These are phyloP conservation scores for Arthrobotrys sphaeroides DNA, from an alignment of 2,329 filamentous ascomycete species.

Conservation along the genomic window DNA sequence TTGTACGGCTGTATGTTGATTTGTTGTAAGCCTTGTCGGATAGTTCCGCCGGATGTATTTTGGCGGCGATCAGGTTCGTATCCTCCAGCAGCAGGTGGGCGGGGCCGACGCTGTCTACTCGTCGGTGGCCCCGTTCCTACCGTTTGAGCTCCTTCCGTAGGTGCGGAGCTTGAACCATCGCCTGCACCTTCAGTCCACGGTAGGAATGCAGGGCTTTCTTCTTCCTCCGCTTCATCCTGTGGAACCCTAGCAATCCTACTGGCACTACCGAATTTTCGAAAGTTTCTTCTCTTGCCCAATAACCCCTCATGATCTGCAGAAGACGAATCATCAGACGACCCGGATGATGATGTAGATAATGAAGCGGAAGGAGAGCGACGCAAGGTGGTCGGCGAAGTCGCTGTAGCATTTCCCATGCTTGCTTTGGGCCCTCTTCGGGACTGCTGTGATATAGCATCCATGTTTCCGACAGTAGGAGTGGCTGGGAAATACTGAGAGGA, in stretches of 20 bases:
- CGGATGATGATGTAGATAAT: slow-evolving; percentile 38
- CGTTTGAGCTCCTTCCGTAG: slow-evolving; percentile 6
- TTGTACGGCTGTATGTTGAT: slow-evolving; percentile 55
- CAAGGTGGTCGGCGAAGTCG: slow-evolving; percentile 42
- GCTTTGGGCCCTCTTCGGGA: slow-evolving; percentile 53
- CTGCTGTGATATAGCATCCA: slow-evolving; percentile 30
- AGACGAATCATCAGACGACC: slow-evolving; percentile 24
- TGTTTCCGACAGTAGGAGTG: slow-evolving; percentile 50
- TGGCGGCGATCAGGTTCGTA: slow-evolving; percentile 42
- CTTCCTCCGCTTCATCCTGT: slow-evolving; percentile 39
- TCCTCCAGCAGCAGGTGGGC: slow-evolving; percentile 28
- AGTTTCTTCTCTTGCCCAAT: slow-evolving; percentile 36
- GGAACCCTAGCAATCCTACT: slow-evolving; percentile 20
- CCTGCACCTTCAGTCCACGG: slow-evolving; percentile 45
- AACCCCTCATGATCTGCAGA: slow-evolving; percentile 37
- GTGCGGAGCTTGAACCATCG: slow-evolving; percentile 32
- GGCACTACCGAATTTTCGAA: slow-evolving; percentile 38
- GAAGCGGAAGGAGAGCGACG: slow-evolving; percentile 34
- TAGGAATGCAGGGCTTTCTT: slow-evolving; percentile 56
- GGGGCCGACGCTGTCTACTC: slow-evolving; percentile 37
- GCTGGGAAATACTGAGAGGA: slow-evolving; percentile 54
- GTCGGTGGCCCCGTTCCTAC: slow-evolving; percentile 23
- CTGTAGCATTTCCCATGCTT: slow-evolving; percentile 53
- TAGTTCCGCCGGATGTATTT: slow-evolving; percentile 47
- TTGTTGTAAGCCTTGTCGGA: slow-evolving; percentile 37